Evolutionary conservation across 768 basidiomycete species (phyloP).

Genomic region (Sarcodon aspratus): DNA sequence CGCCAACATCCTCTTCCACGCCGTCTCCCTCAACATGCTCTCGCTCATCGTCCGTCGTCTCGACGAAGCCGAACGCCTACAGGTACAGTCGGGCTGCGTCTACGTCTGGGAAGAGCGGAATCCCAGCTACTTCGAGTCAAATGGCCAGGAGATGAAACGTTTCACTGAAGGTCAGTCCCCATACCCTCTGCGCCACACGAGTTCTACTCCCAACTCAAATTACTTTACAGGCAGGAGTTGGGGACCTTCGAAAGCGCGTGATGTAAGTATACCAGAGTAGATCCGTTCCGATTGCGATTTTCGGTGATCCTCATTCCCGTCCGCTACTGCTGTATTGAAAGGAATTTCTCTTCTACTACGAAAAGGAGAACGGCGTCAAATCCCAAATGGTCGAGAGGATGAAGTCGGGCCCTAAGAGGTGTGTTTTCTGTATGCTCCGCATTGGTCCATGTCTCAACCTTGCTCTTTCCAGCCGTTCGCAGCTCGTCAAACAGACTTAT

Average conservation of each 20-base stretch:
- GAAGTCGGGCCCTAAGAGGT: slow-evolving; percentile 11
- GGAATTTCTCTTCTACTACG: slow-evolving; percentile 29
- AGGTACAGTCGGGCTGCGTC: slow-evolving; percentile 21
- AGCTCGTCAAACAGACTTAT: slow-evolving; percentile 27
- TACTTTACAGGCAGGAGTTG: slow-evolving; percentile 12
- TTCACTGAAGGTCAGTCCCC: slow-evolving; percentile 21
- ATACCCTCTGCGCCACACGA: background rate
- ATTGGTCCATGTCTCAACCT: background rate
- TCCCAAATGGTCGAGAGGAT: slow-evolving; percentile 13
- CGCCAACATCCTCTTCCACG: slow-evolving; percentile 28
- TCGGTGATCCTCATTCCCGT: slow-evolving; percentile 2
- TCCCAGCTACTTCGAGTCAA: slow-evolving; percentile 19
- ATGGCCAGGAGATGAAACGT: slow-evolving; percentile 24
- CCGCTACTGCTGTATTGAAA: slow-evolving; percentile 3
- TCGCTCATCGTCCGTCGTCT: slow-evolving; percentile 27
- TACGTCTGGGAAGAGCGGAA: slow-evolving; percentile 29
- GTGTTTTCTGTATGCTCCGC: background rate
- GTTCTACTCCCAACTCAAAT: background rate
- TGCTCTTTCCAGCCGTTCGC: slow-evolving; percentile 2
- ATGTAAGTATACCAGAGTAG: slow-evolving; percentile 3
- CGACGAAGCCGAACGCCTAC: slow-evolving; percentile 25
- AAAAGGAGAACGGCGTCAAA: slow-evolving; percentile 21
- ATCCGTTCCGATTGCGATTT: too few relatives aligned
- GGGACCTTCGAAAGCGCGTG: slow-evolving; percentile 26
- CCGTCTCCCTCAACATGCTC: slow-evolving; percentile 19